Base-by-base conservation (phyloP, 2,329 filamentous ascomycete genomes). In the Trichoderma sp. region DNA sequence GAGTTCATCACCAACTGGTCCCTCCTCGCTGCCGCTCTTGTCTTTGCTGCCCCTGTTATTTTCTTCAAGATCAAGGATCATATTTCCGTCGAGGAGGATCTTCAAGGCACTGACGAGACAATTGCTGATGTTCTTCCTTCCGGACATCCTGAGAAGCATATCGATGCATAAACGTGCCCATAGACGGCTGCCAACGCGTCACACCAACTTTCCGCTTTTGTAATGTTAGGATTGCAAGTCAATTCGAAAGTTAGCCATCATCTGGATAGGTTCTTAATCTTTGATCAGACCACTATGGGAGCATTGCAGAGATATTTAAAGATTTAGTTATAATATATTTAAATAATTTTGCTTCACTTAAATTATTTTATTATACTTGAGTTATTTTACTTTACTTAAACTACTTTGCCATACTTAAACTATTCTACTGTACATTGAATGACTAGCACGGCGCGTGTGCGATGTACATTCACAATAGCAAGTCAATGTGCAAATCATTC, bases 91-190 rank as follows among this genome's bases (percentile, higher is more conserved):
- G 93, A 95, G 81, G 91, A 95, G 68, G 95, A 98, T 81, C 84
- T 97, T 66, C 90, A 90, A 79, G 94, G 94, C 80, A 93, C 92
- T 23, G 94, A 97, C 77, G 93, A 97, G 86, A 96, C 92, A 0
- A 78, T 91, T 12, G 80, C 82, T 0, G 84, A 84, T n/a, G 78
- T 85, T 13, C 76, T 85, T 30, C 84, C 85, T 1, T 83, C 84
- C 28, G 80, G 39, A 43, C 39, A 43, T 43, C 39, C 83, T 17
- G 86, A 86, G 74, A 84, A 85, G 70, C 23, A 50, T n/a, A 32
- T 61, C 13, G 70, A 59, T 4, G 65, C 15, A n/a, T 66, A 36
- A 55, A 32, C 17, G 62, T 53, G 30, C 20, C 39, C 39, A 43
- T 43, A 43, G 17, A 43, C 39, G 39, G 6, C 39, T 43, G 39